A percentile compares a stretch with the other conserved stretches of the same genome.
Conservation (phyloP, 257 asterid species). For the Capsicum chinense region DNA sequence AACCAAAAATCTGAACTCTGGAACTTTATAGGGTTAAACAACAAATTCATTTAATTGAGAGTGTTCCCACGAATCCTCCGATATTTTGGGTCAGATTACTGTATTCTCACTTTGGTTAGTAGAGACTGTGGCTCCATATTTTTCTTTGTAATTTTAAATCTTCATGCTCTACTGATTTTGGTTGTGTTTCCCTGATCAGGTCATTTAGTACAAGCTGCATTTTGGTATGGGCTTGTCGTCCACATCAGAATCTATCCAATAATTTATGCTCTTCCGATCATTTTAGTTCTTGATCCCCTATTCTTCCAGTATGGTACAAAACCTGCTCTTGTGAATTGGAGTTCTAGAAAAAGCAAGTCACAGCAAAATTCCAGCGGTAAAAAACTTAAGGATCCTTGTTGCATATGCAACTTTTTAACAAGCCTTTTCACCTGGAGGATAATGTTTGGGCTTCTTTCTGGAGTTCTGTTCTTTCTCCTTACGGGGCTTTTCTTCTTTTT, state of each 20-base stretch:
- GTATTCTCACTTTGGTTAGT: not conserved
- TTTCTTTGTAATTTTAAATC: not conserved
- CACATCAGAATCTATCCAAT: constrained; percentile 92
- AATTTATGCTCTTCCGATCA: constrained; percentile 82
- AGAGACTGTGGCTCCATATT: not conserved
- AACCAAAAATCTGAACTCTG: constrained; percentile 7
- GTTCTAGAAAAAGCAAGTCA: constrained; percentile 43
- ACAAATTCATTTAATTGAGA: not conserved
- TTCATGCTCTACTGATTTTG: not conserved
- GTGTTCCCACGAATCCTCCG: not conserved
- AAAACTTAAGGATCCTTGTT: constrained; percentile 33
- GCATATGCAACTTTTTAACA: constrained; percentile 41
- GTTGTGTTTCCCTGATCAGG: constrained; percentile 44
- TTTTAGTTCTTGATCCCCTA: constrained; percentile 71
- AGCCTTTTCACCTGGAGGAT: constrained; percentile 74
- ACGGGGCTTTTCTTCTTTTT: constrained; percentile 69
- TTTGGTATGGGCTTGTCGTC: constrained; percentile 94
- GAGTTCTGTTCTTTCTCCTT: constrained; percentile 64
- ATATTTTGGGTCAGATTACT: constrained; percentile 9
- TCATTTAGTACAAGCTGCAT: constrained; percentile 76
- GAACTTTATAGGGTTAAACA: not conserved
- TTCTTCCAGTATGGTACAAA: constrained; percentile 59
- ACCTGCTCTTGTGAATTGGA: constrained; percentile 70
- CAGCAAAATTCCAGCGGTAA: constrained; percentile 37
- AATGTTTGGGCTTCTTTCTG: constrained; percentile 73